Evolutionary conservation across 2,329 filamentous ascomycete genomes (phyloP), one percentile per base, ranked within the genome.

Genomic region (Fusarium fujikuroi): DNA sequence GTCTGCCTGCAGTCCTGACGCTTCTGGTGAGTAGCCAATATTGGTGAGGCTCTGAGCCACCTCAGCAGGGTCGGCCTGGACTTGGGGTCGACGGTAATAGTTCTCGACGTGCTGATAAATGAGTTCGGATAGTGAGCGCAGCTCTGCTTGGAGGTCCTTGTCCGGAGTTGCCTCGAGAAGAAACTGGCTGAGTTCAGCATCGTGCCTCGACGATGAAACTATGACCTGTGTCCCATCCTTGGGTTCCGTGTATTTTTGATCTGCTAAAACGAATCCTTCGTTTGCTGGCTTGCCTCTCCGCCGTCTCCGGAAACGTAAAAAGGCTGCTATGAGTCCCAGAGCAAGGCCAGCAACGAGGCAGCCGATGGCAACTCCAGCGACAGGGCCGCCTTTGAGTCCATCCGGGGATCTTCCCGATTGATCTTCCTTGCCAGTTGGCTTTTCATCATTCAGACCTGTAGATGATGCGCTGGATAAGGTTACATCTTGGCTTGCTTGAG

Each of bases 101-200:
- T 76, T 80, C 60, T 84, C 79, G 43, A 84, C 81, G 66, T 86
- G 84, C 42, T 82, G 79, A 34, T 80, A 77, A 16, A 85, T 79
- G 9, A 84, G 78, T 9, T 79, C 74, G 3, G 77, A 76, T 6
- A 85, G 62, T 2, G 81, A 76, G 8, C 76, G 69, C 10, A 85
- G 65, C 49, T 84, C 82, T 8, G 66, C 47, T 8, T 70, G 66
- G 14, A 85, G 79, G 5, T 81, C 78, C n/a, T 78, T 75, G 63
- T 85, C 83, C 1, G 83, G 78, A 2, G 75, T 80, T 3, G 80
- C 68, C 19, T 81, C 79, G 16, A 83, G 77, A 11, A 85, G 77
- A 47, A 83, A 83, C 39, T 82, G 80, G n/a, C 75, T 72, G 12
- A 85, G 74, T 11, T 74, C 74, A 8, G 78, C 59, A 50, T 78